Base-by-base conservation (phyloP, 352 stramenopile genomes). In the Aphanomyces euteiches region DNA sequence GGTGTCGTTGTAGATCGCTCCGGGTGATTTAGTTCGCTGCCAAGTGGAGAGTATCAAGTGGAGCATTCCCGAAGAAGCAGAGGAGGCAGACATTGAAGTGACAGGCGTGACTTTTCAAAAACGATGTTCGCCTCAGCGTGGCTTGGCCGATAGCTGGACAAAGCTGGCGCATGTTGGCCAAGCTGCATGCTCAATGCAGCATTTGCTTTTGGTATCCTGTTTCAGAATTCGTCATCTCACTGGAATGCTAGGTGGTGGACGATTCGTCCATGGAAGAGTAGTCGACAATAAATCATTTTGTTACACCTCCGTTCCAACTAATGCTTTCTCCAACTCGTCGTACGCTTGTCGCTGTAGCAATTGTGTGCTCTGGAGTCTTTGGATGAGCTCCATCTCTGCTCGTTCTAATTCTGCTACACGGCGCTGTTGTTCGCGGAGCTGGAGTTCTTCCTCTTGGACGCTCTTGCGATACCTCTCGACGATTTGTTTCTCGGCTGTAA, bases 141-240 rank as follows among this genome's bases (percentile, higher is more conserved):
- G 86, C 3, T 78, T 96, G 28, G 80, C 88, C 1, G 88, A 96
- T 61, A 96, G 88, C 72, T 96, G 88, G 88, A 96, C 88, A 28
- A 96, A 96, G 68, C 90, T 93, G 19, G 64, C 64, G 4, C 54
- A 64, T 34, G 34, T 70, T 41, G 19, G 13, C 50, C 63, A 60
- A 63, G 8, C 64, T 4, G 12, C 37, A 7, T 63, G 47, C 21
- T 70, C 47, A 19, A 63, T 70, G n/a, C 7, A 8, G 19, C 7
- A 53, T 8, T 36, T 70, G 15, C 47, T 60, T 10, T 34, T 39
- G 64, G 64, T 70, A 63, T 50, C 43, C 17, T n/a, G 43, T 50
- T 2, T 50, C 10, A 50, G 2, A 28, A n/a, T 1, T 12, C 43
- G 43, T 50, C 1, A 50, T 50, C 43, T n/a, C 43, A 50, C 10